Base-by-base conservation (phyloP, 495 filamentous ascomycete genomes). In the Aspergillus panamensis region DNA sequence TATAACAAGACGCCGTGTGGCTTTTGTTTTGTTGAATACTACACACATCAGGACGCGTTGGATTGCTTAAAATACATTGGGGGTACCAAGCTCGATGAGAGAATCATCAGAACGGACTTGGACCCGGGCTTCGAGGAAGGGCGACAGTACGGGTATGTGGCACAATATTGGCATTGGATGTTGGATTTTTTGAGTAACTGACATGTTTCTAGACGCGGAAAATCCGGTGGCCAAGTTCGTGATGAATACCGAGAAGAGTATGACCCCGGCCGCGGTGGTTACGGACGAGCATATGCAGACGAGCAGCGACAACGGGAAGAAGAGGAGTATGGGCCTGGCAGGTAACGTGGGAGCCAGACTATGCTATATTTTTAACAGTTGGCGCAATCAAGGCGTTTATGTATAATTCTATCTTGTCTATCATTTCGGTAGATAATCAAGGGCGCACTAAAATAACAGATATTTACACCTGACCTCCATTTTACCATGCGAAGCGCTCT, bases 1-100 rank as follows among this genome's bases (percentile, higher is more conserved):
- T 94, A 92, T 77, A 89, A 87, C 74, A 98, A 98, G 75, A 98
- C 94, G 14, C 94, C 94, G 5, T 98, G 94, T 73, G 94, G 94
- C 10, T 98, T 98, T 77, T 98, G 94, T 77, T 98, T 98, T 67
- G 94, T 98, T 64, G 94, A 98, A 73, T 98, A 98, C 74, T 98
- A 97, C 75, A 97, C 85, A 13, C 92, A 97, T 66, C 87, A 93
- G 63, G 94, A 97, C 73, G 94, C 94, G 6, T 77, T 97, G 32
- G 94, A 97, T 66, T 96, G 92, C 69, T 86, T 98, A 87, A 97
- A 97, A 73, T 98, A 97, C 66, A 86, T 97, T 63, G 95, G 95
- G 33, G 94, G 94, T 35, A 98, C 94, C n/a, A 98, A 98, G 77
- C 79, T 98, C 32, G 94, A 98, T 72, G 94, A 98, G 75, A 84